Conservation (phyloP, 176 grass and related monocot species). For the Bromus sterilis region DNA sequence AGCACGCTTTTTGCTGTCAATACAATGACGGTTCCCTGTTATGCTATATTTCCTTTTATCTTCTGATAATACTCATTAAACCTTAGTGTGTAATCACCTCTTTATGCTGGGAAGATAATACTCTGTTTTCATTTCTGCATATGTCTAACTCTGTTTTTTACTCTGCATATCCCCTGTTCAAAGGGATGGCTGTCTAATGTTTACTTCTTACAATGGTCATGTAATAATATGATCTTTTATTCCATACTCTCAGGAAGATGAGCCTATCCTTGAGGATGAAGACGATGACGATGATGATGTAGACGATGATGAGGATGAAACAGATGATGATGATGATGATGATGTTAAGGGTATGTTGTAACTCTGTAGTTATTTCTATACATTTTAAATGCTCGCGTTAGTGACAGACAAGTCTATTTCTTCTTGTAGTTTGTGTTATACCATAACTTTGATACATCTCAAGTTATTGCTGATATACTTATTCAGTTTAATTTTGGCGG, state of each 20-base stretch:
- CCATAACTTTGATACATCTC: not conserved
- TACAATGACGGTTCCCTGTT: not conserved
- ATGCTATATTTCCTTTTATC: not conserved
- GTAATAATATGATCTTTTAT: not conserved
- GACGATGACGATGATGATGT: constrained; percentile 12
- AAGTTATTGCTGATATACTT: too few relatives aligned
- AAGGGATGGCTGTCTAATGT: not conserved
- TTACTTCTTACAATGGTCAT: not conserved
- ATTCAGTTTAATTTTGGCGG: not conserved
- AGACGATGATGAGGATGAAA: constrained; percentile 13
- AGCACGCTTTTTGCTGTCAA: not conserved
- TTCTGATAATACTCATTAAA: not conserved
- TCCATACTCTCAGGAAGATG: constrained; percentile 22
- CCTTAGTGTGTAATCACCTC: not conserved
- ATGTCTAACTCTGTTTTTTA: not conserved
- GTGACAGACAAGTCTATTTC: not conserved
- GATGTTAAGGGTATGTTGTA: constrained; percentile 14
- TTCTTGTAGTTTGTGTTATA: not conserved
- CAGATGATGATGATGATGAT: constrained; percentile 34
- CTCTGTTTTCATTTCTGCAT: not conserved
- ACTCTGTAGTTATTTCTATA: not conserved
- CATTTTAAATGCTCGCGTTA: not conserved
- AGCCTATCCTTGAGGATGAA: constrained; percentile 33
- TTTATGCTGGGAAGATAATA: not conserved
- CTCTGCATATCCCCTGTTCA: not conserved